phyloP scores from a whole-genome alignment of 192 early-diverging fungal genomes.

The Anaeromyces robustus region DNA sequence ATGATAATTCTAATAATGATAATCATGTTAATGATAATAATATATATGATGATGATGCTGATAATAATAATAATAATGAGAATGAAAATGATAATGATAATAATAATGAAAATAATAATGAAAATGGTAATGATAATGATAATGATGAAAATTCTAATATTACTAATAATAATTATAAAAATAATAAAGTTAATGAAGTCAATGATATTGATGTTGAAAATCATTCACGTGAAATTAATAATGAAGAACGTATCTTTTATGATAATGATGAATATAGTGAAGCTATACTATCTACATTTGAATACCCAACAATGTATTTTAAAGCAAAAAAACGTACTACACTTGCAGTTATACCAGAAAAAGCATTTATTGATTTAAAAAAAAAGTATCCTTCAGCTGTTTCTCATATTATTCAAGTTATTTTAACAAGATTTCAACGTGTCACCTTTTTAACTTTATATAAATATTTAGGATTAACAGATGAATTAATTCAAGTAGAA shows the following conservation, averaged over 20 bases:
- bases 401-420: conserved; percentile 89
- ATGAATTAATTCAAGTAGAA: conserved; percentile 75
- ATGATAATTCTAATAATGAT: too few species aligned
- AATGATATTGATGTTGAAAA: too few species aligned
- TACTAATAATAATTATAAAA: too few species aligned
- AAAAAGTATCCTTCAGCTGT: conserved; percentile 83
- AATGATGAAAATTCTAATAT: neutral
- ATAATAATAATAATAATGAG: neutral
- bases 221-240: too few species aligned
- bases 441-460: conserved; percentile 84
- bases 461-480: conserved; percentile 70
- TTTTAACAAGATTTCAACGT: conserved; percentile 85
- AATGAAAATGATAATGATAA: neutral
- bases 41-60: too few species aligned
- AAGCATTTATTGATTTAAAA: conserved; percentile 77
- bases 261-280: conserved; percentile 62
- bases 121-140: conserved; percentile 5
- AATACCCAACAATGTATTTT: conserved; percentile 6
- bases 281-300: neutral
- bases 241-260: too few species aligned
- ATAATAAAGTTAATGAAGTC: too few species aligned
- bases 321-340: conserved; percentile 78
- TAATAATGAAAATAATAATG: neutral
- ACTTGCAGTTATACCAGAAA: conserved; percentile 81
- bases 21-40: too few species aligned